Conservation (phyloP, 768 basidiomycete genomes). For the Leccinum variicolor region DNA sequence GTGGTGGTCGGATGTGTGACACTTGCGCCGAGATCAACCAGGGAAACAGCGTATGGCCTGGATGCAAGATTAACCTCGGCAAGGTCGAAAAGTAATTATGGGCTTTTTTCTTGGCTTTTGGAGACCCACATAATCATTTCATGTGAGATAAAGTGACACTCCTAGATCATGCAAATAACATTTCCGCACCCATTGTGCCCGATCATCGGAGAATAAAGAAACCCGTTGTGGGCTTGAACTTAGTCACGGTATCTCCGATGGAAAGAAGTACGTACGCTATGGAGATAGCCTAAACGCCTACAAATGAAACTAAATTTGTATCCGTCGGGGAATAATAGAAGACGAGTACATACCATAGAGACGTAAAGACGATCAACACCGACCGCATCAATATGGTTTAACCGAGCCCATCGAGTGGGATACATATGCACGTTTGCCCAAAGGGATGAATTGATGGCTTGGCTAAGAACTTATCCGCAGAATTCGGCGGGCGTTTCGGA, state of each 20-base stretch:
- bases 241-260: conserved; percentile 8
- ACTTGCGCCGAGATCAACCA: conserved; percentile 15
- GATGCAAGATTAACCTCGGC: conserved; percentile 27
- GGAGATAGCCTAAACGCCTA: conserved; percentile 12
- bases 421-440: conserved; percentile 1
- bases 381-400: background rate
- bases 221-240: conserved; percentile 5
- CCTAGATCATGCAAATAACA: conserved; percentile 13
- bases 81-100: conserved; percentile 8
- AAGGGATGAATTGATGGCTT: background rate
- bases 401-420: background rate
- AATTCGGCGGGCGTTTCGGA: conserved; percentile 7
- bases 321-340: conserved; percentile 4
- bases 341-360: conserved; percentile 5
- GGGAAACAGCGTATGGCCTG: background rate
- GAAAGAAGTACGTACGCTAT: conserved; percentile 16
- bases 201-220: conserved; percentile 18
- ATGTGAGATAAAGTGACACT: conserved; percentile 22
- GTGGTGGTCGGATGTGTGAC: background rate
- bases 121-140: conserved; percentile 16
- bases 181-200: conserved; percentile 9
- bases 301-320: conserved; percentile 5
- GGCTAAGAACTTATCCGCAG: conserved; percentile 1
- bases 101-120: conserved; percentile 8
- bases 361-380: conserved; percentile 15